Base-by-base conservation (phyloP, 2,329 filamentous ascomycete genomes). In the Paramyrothecium sp. region DNA sequence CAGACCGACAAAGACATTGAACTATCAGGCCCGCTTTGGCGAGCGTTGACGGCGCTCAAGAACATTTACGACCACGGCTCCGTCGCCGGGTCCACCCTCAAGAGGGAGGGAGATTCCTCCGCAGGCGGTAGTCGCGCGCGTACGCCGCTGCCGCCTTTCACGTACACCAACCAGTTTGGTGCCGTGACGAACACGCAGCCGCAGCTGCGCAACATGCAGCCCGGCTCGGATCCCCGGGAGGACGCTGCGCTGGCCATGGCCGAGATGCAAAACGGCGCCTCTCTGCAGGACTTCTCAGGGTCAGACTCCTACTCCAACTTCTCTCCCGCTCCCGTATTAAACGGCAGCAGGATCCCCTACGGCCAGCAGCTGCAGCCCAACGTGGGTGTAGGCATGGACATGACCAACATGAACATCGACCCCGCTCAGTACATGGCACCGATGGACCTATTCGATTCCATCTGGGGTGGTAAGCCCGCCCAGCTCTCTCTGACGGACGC, bases 41-140 rank as follows among this genome's bases (percentile, higher is more conserved):
- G 86, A 55, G 86, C 86, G 1, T 72, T 89, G 23, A 81, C 79
- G 5, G 86, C 86, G 0, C 73, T 89, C 30, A 84, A 80, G 62
- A 88, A 87, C 63, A 88, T 89, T 2, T 89, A 89, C 65, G 85
- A 88, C 65, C 84, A 88, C 69, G 86, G 86, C 2, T 81, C 79
- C 54, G 75, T 88, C 13, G 75, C 81, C 16, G 83, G 81, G 3
- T 73, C 76, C 0, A 70, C 71, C n/a, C 68, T 81, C 17, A 83
- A 81, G 65, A 76, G 77, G 50, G 82, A 85, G 34, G 75, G 74
- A 13, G 77, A 76, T 23, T 77, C 77, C 4, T 77, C 74, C 13
- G 75, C 76, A 48, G 73, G 75, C 4, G 78, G 74, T 1, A 82
- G 80, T 44, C 80, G 79, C 34, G 72, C 70, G 3, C 70, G 77